Base-by-base conservation (phyloP, 805 yeast species). In the Kregervanrija delftensis region DNA sequence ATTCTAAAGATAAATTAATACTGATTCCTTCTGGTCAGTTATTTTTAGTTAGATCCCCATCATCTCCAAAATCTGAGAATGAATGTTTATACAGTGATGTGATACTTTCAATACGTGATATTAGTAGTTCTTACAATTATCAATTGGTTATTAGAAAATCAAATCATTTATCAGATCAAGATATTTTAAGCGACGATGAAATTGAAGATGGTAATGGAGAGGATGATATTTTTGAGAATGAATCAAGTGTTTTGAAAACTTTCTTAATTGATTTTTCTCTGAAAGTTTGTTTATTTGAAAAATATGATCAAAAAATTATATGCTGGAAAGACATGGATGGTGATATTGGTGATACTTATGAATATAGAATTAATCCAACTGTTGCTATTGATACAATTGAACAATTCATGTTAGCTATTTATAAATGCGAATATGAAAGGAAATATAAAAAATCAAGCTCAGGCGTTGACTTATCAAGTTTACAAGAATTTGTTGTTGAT, bases 1-100 rank as follows among this genome's bases (percentile, higher is more conserved):
- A 54, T 31, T 39, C 80, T 10, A 73, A 74, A 33, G 82, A 81
- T 55, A 83, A 80, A 46, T 63, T 87, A 31, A 77, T 80, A 9
- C 71, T 76, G 55, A 72, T 93, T 40, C 87, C 96, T 2, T 74
- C 83, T 0, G 98, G 97, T 3, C 83, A 81, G 64, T 72, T 91
- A 39, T 85, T 72, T 57, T 69, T 91, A 38, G 73, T 84, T 13
- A 69, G 98, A 40, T 73, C 86, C 1, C 84, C 86, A 5, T 73
- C 72, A 16, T 86, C 96, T 2, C 96, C 96, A 11, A 87, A 88
- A 60, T 90, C 96, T 8, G 89, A 81, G 22, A 69, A 80, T 33
- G 97, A 93, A 63, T 83, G 90, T 55, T 69, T 88, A 15, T 90
- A 80, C 63, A 82, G 79, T 47, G 95, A 87, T 53, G 90, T 95